A percentile compares a stretch with the other conserved stretches of the same genome.
These are phyloP conservation scores for Wickerhamiella dianesei DNA, from an alignment of 805 yeast species.

Conservation along the genomic window DNA sequence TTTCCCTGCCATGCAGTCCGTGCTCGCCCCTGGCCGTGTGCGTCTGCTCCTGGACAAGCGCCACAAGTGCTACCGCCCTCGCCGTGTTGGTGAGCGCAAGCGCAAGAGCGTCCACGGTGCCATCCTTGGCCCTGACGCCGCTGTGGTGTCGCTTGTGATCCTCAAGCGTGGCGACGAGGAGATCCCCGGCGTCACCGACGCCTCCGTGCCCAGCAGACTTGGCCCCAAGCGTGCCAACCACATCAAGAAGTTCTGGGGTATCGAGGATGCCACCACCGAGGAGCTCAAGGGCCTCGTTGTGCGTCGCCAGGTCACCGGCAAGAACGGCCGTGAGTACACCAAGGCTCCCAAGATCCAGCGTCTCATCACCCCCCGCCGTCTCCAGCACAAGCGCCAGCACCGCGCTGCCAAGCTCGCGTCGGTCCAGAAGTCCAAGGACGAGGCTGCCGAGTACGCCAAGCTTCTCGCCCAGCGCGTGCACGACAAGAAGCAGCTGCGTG, in stretches of 20 bases:
- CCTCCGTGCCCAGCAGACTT: slow-evolving; percentile 94
- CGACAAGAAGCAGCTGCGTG: slow-evolving; percentile 97
- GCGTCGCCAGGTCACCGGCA: slow-evolving; percentile 88
- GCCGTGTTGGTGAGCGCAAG: slow-evolving; percentile 99
- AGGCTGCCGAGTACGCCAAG: slow-evolving; percentile 99
- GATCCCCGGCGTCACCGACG: slow-evolving; percentile 90
- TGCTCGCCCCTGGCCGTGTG: slow-evolving; percentile 98
- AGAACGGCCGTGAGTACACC: slow-evolving; percentile 97
- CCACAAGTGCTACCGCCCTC: slow-evolving; percentile 98
- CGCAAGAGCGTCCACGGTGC: slow-evolving; percentile 99
- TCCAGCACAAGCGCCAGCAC: slow-evolving; percentile 98
- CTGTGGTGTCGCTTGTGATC: slow-evolving; percentile 85
- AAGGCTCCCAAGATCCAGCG: slow-evolving; percentile 99
- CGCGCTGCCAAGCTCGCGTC: slow-evolving; percentile 85
- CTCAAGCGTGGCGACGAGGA: slow-evolving; percentile 96
- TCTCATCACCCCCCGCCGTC: slow-evolving; percentile 96
- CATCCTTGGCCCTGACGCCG: slow-evolving; percentile 92
- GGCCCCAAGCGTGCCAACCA: slow-evolving; percentile 99
- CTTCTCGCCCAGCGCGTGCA: slow-evolving; percentile 94
- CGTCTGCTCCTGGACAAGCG: slow-evolving; percentile 87
- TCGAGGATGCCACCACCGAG: slow-evolving; percentile 43
- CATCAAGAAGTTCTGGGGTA: slow-evolving; percentile 99
- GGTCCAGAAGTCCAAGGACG: slow-evolving; percentile 99
- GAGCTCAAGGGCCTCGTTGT: slow-evolving; percentile 86
- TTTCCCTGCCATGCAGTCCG: slow-evolving; percentile 99